These are phyloP conservation scores for Silene uniflora DNA, from an alignment of 148 eudicot species.

Conservation along the genomic window DNA sequence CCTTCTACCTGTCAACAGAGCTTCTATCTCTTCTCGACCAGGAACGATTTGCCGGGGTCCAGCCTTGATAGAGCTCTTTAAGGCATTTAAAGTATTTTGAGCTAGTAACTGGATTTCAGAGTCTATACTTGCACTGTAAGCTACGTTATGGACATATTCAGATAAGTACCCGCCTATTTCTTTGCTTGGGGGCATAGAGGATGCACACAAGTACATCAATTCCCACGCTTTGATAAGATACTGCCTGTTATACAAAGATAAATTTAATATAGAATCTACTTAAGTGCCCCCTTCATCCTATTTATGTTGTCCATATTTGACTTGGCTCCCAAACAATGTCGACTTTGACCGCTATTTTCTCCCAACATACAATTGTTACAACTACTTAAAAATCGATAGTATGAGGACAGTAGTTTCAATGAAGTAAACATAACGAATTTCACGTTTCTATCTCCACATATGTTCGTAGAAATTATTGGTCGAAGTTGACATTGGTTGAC, in stretches of 20 bases:
- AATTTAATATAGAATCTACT: slow-evolving; percentile 13
- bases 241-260: slow-evolving; percentile 47
- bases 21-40: slow-evolving; percentile 93
- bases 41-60: slow-evolving; percentile 93
- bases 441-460: background rate
- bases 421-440: too few species aligned
- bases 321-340: background rate
- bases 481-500: background rate
- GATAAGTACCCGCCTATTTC: slow-evolving; percentile 92
- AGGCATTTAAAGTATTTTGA: slow-evolving; percentile 75
- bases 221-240: slow-evolving; percentile 88
- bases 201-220: slow-evolving; percentile 93
- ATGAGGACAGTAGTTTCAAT: background rate
- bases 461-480: background rate
- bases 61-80: slow-evolving; percentile 84
- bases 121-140: slow-evolving; percentile 55
- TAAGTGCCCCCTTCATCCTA: background rate
- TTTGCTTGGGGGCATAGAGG: slow-evolving; percentile 99
- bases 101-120: slow-evolving; percentile 79
- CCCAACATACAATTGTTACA: background rate
- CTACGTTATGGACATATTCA: slow-evolving; percentile 86
- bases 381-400: background rate
- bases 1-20: slow-evolving; percentile 74
- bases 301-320: too few species aligned
- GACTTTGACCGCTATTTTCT: background rate